A percentile compares a stretch with the other conserved stretches of the same genome.
Evolutionary conservation across 306 rosid genomes (phyloP).

Genomic region (Alnus rubra): DNA sequence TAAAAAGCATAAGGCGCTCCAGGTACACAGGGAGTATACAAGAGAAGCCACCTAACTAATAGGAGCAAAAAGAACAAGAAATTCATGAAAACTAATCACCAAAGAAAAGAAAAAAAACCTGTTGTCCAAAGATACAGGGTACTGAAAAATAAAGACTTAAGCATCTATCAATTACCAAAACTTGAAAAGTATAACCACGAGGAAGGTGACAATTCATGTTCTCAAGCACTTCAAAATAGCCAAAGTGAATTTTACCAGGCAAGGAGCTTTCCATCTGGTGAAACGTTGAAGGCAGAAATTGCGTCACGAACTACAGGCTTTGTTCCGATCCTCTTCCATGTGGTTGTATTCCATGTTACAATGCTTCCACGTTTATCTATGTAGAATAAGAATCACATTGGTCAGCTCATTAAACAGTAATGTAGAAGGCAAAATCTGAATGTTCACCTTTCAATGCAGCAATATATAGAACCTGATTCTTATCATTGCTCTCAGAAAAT

Average conservation of each 20-base stretch:
- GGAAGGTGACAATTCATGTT: conserved; percentile 1
- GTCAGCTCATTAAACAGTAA: conserved; percentile 27
- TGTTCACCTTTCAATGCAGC: conserved; percentile 60
- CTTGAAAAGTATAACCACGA: neutral
- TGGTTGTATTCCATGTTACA: conserved; percentile 73
- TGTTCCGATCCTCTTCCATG: conserved; percentile 72
- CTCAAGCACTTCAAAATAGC: conserved; percentile 9
- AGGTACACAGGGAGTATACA: no score
- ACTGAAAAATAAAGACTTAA: no score
- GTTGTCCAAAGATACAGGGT: no score
- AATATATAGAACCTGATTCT: conserved; percentile 53
- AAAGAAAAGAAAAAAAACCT: no score
- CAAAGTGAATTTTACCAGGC: conserved; percentile 63
- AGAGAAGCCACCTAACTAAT: no score
- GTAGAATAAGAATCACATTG: conserved; percentile 19
- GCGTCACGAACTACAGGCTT: conserved; percentile 60
- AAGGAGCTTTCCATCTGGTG: conserved; percentile 81
- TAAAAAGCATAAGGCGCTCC: no score
- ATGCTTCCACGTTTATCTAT: conserved; percentile 76
- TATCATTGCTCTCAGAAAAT: conserved; percentile 61
- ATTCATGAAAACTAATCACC: no score
- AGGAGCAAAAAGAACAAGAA: no score
- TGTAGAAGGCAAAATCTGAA: conserved; percentile 1
- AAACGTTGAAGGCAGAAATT: conserved; percentile 69
- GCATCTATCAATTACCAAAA: neutral